Evolutionary conservation across 1,139 yeast genomes (phyloP).

Genomic region (Blastobotrys niveus): DNA sequence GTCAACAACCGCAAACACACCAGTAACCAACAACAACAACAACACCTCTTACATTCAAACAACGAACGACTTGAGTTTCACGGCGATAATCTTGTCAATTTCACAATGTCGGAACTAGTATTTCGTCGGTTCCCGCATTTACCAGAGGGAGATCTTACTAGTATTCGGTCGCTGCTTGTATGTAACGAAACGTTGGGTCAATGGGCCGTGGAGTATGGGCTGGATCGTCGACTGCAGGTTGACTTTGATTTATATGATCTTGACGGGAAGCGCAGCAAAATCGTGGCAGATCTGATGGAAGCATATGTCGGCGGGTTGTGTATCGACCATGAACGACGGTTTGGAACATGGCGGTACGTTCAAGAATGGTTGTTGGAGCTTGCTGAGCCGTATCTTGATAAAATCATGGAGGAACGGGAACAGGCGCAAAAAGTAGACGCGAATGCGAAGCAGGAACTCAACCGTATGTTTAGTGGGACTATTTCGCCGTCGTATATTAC

Average conservation of each 20-base stretch:
- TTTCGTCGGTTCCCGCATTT: slow-evolving; percentile 62
- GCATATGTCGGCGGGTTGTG: slow-evolving; percentile 86
- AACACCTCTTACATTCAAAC: slow-evolving; percentile 44
- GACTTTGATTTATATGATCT: slow-evolving; percentile 30
- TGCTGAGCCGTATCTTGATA: slow-evolving; percentile 47
- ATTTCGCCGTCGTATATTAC: slow-evolving; percentile 57
- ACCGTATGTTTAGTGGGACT: slow-evolving; percentile 53
- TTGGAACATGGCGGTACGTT: slow-evolving; percentile 38
- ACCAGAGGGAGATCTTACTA: slow-evolving; percentile 77
- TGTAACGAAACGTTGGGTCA: slow-evolving; percentile 68
- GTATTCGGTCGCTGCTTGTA: slow-evolving; percentile 63
- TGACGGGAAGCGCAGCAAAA: slow-evolving; percentile 37
- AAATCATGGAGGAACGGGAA: slow-evolving; percentile 30
- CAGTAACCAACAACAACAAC: background rate
- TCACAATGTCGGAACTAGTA: slow-evolving; percentile 61
- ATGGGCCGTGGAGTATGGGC: slow-evolving; percentile 66
- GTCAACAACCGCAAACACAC: slow-evolving; percentile 39
- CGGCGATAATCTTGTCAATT: slow-evolving; percentile 85
- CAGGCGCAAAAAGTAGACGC: slow-evolving; percentile 40
- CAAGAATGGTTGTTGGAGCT: slow-evolving; percentile 56
- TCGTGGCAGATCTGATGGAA: slow-evolving; percentile 76
- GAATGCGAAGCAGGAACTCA: slow-evolving; percentile 69
- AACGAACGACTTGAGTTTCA: slow-evolving; percentile 90
- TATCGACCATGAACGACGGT: slow-evolving; percentile 39
- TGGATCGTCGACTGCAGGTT: slow-evolving; percentile 52